phyloP scores from a whole-genome alignment of 495 filamentous ascomycete species.

The Hyaloscypha hepaticicola region DNA sequence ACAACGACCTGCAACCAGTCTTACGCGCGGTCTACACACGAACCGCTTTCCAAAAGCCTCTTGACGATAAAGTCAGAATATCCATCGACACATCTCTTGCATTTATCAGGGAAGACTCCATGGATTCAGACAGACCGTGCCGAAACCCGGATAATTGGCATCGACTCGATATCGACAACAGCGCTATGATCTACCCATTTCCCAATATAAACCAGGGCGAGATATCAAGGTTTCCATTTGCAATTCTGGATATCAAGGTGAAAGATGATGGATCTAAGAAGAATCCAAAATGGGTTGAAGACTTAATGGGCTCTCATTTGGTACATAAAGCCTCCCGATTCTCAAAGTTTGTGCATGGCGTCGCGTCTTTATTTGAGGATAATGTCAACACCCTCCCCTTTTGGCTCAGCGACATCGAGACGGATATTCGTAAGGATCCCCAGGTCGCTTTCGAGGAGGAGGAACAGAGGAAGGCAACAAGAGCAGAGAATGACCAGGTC shows the following conservation, averaged over 20 bases:
- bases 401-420: slow-evolving; percentile 88
- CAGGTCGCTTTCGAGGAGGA: slow-evolving; percentile 88
- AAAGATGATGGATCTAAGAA: slow-evolving; percentile 65
- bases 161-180: slow-evolving; percentile 81
- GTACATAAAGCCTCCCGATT: slow-evolving; percentile 87
- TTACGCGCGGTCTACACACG: slow-evolving; percentile 90
- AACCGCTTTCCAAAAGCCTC: slow-evolving; percentile 94
- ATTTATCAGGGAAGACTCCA: slow-evolving; percentile 86
- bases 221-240: slow-evolving; percentile 87
- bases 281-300: slow-evolving; percentile 80
- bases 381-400: slow-evolving; percentile 94
- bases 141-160: slow-evolving; percentile 89
- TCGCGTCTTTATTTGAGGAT: slow-evolving; percentile 89
- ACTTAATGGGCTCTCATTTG: slow-evolving; percentile 88
- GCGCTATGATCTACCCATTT: slow-evolving; percentile 84
- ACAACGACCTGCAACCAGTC: slow-evolving; percentile 76
- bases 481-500: slow-evolving; percentile 80
- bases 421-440: slow-evolving; percentile 89
- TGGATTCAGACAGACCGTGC: slow-evolving; percentile 82
- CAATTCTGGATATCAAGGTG: slow-evolving; percentile 89
- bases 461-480: slow-evolving; percentile 74
- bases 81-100: slow-evolving; percentile 91
- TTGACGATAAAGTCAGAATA: slow-evolving; percentile 85
- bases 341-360: slow-evolving; percentile 94
- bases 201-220: slow-evolving; percentile 81